Evolutionary conservation across 2,329 filamentous ascomycete species (phyloP), one percentile per base, ranked within the genome.

Genomic region (Hymenoscyphus salicellus): DNA sequence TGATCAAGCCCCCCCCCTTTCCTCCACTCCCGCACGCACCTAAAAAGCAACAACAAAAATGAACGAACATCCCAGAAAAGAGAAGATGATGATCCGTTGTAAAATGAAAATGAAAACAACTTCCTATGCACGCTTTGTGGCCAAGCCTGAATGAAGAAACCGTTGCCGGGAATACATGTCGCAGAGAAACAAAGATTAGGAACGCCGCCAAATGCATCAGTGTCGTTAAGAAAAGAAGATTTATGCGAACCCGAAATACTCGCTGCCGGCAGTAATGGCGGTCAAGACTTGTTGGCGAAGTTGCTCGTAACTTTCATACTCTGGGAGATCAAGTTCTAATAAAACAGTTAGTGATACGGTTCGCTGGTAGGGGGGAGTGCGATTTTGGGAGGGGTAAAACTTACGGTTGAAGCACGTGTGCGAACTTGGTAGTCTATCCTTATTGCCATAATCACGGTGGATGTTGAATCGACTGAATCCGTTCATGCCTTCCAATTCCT

Each of bases 401-500:
- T 90, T 86, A 97, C 93, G 95, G 78, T 99, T 99, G 81, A 99
- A 99, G 83, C 95, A 99, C 69, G 95, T 99, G 78, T 99, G 96
- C 72, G 93, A 97, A 73, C 92, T 96, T 63, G 95, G 95, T 69
- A 99, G 84, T 71, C 95, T 90, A 75, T 97, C 92, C 79, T 97
- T 98, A 82, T 90, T 94, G 72, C 94, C 93, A 79, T 96, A 97
- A 78, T 98, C 95, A 69, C 95, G 92, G 77, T 99, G 95, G 68
- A 99, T 98, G 78, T 98, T 99, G 87, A 99, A 99, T 70, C 92
- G 89, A 78, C 91, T 97, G 77, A 98, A 89, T 46, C 95, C 95
- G 75, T 99, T 98, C 95, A 99, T 99, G 70, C 95, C 96, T 80
- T 99, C 96, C 6, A 99, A 86, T 78, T 99, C 95, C 80, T 97